Conservation (phyloP, 257 asterid species). For the Solanum gandarillasii region DNA sequence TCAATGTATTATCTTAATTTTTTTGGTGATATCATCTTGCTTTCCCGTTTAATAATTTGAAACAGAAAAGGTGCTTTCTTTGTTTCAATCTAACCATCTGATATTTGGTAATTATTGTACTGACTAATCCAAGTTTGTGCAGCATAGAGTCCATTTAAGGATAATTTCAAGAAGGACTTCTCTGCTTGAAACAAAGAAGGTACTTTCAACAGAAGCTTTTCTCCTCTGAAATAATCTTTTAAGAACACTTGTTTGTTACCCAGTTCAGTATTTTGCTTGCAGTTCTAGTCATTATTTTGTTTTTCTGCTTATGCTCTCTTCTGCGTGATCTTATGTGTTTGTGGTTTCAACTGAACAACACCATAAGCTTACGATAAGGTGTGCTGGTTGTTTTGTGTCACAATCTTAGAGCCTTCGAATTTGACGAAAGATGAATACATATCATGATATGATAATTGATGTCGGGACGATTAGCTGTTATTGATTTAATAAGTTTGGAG, state of each 20-base stretch:
- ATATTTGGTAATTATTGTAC: not conserved
- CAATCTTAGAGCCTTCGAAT: too few species aligned
- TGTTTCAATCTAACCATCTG: not conserved
- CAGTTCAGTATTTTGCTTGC: not conserved
- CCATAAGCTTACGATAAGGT: too few species aligned
- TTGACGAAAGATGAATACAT: too few species aligned
- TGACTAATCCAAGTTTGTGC: not conserved
- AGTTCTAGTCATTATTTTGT: not conserved
- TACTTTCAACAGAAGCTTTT: not conserved
- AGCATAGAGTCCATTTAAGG: not conserved
- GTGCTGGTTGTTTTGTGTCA: too few species aligned
- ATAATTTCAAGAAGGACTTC: not conserved
- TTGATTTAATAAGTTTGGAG: too few species aligned
- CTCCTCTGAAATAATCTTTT: not conserved
- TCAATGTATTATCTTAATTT: not conserved
- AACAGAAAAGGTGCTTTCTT: not conserved
- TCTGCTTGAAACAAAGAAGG: not conserved
- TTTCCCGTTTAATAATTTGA: not conserved
- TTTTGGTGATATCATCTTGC: not conserved
- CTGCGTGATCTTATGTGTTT: conserved; percentile 27
- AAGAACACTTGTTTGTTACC: not conserved
- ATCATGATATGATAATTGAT: too few species aligned
- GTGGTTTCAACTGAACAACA: not conserved
- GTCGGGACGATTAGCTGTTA: too few species aligned
- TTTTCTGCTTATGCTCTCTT: conserved; percentile 27